Evolutionary conservation across 345 rosid genomes (phyloP), one percentile per base, ranked within the genome.

Genomic region (Fremontodendron californicum): DNA sequence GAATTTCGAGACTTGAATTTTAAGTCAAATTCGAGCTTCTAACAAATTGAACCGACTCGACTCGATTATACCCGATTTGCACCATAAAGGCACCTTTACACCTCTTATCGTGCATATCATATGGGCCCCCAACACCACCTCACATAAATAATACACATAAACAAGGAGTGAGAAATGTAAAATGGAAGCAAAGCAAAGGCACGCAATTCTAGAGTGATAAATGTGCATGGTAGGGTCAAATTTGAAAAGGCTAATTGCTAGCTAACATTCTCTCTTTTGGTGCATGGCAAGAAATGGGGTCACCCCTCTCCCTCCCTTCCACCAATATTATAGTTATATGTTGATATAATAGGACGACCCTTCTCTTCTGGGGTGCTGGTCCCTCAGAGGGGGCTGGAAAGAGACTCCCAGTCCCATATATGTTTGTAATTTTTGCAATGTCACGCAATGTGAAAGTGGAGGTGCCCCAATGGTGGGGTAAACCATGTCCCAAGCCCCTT

Each of bases 281-380:
- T 77, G 89, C 88, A 85, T 82, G 89, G 78, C 81, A 84, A 81
- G 55, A n/a, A n/a, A 81, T 83, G 86, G 86, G 85, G 77, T 77
- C 87, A 23, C 74, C n/a, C 54, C 51, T 48, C 19, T 4, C 54
- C 49, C 29, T 19, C 23, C 23, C 23, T 16, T 12, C 51, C 51
- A 46, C 15, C 12, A 1, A 8, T 9, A 9, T 45, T n/a, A n/a
- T n/a, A n/a, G n/a, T n/a, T n/a, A n/a, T n/a, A n/a, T n/a, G n/a
- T n/a, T n/a, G n/a, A n/a, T n/a, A n/a, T n/a, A n/a, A n/a, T n/a
- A n/a, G n/a, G n/a, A n/a, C n/a, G n/a, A n/a, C n/a, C n/a, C n/a
- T n/a, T n/a, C n/a, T n/a, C n/a, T n/a, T n/a, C n/a, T n/a, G n/a
- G n/a, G n/a, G n/a, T n/a, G n/a, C n/a, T n/a, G n/a, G n/a, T n/a